A percentile compares a stretch with the other conserved stretches of the same genome.
These are phyloP conservation scores for Saturnispora serradocipensis DNA, from an alignment of 805 yeast genomes.

Conservation along the genomic window DNA sequence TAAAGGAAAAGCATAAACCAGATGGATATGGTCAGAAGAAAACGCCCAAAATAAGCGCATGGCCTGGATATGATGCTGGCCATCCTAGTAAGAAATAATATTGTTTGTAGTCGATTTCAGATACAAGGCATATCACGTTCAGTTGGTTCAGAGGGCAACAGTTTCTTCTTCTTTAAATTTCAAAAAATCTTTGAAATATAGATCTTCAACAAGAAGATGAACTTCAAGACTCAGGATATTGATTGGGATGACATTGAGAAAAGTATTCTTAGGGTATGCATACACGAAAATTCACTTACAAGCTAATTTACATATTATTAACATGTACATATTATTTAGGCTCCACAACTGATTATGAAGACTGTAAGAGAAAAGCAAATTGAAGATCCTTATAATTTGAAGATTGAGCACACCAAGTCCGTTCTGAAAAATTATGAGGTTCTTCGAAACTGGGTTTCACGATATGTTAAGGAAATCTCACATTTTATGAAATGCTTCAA, in stretches of 20 bases:
- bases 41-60: conserved; percentile 27
- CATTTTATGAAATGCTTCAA: conserved; percentile 1
- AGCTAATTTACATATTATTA: not conserved
- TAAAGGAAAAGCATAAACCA: conserved; percentile 11
- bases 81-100: conserved; percentile 35
- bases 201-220: conserved; percentile 9
- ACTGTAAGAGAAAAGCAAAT: conserved; percentile 4
- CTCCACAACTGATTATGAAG: conserved; percentile 12
- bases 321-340: conserved; percentile 3
- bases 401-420: conserved; percentile 8
- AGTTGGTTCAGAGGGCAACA: not conserved
- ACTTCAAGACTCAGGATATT: conserved; percentile 14
- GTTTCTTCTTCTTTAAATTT: not conserved
- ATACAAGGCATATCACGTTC: not conserved
- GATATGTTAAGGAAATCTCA: conserved; percentile 2
- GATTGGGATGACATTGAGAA: conserved; percentile 24
- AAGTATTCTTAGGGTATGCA: conserved; percentile 20
- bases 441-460: conserved; percentile 11
- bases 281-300: not conserved
- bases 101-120: not conserved
- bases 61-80: conserved; percentile 65
- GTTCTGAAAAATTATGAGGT: conserved; percentile 8
- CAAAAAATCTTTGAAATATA: not conserved
- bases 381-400: not conserved
- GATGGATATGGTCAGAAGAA: not conserved